Evolutionary conservation across 495 filamentous ascomycete species (phyloP), one percentile per base, ranked within the genome.

Genomic region (Rhizodiscina lignyota): DNA sequence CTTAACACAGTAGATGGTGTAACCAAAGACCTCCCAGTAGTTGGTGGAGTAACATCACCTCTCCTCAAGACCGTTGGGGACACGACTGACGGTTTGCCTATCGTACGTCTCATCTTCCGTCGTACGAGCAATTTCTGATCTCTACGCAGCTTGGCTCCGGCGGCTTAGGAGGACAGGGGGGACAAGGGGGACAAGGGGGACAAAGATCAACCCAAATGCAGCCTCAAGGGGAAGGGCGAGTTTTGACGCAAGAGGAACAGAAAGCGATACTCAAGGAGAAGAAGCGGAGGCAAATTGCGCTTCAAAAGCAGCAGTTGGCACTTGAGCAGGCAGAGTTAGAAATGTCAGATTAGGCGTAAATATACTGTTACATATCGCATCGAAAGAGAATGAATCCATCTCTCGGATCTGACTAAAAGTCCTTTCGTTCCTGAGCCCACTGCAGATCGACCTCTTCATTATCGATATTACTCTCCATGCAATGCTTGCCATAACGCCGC

Each of bases 251-350:
- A 30, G 37, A 21, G 6, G 26, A 21, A 21, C 31, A 38, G 35
- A 19, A 43, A 29, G 30, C 21, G 23, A 30, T 27, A 23, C 35
- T 36, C 8, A 17, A 32, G 12, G 40, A 15, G n/a, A 43, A 43
- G 30, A 43, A 43, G 35, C 36, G 33, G 35, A 30, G 23, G 15
- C 20, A 19, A 30, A 34, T 38, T 3, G 40, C 40, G 21, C 27
- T 43, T 29, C 5, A 29, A 28, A 34, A 38, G 35, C 18, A 34
- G 40, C 40, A 43, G 24, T 30, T 43, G 21, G 40, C 19, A 16
- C 40, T 43, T 18, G 40, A 43, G 36, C 31, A 31, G n/a, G 40
- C 30, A 23, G 40, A 38, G 36, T 5, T 29, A 36, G 40, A 18
- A 5, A 21, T 42, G 39, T 33, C 36, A 37, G 34, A 32, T 1